phyloP scores from a whole-genome alignment of 331 rosid genomes.

The Cydonia oblonga region DNA sequence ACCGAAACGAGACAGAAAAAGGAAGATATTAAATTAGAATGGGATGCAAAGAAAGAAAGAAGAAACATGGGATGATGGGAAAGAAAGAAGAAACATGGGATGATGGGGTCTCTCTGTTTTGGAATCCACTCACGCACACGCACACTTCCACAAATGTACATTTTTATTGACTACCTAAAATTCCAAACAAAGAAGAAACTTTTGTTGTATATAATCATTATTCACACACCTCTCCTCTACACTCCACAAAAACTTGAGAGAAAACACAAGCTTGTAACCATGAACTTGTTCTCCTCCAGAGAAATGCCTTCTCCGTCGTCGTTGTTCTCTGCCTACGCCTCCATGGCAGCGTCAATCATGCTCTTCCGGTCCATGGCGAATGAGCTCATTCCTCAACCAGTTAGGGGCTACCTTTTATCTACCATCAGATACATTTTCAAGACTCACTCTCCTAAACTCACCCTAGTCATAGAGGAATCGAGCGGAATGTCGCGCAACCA shows the following conservation, averaged over 20 bases:
- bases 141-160: background rate
- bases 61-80: no score
- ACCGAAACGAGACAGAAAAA: no score
- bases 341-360: slow-evolving; percentile 70
- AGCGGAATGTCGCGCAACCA: slow-evolving; percentile 45
- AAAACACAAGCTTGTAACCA: background rate
- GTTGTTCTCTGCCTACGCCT: slow-evolving; percentile 67
- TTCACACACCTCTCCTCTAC: background rate
- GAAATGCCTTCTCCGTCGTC: slow-evolving; percentile 58
- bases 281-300: slow-evolving; percentile 29
- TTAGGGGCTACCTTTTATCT: slow-evolving; percentile 32
- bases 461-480: slow-evolving; percentile 60
- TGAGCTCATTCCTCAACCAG: slow-evolving; percentile 55
- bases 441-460: slow-evolving; percentile 31
- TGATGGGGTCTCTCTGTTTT: no score
- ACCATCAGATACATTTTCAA: slow-evolving; percentile 37
- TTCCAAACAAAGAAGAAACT: background rate
- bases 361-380: slow-evolving; percentile 58
- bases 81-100: no score
- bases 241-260: background rate
- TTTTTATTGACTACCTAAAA: background rate
- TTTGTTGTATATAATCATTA: background rate
- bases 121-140: background rate
- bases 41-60: no score
- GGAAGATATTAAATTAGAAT: no score